A percentile compares a stretch with the other conserved stretches of the same genome.
phyloP scores from a whole-genome alignment of 148 eudicot genomes.

The Drosera capensis region DNA sequence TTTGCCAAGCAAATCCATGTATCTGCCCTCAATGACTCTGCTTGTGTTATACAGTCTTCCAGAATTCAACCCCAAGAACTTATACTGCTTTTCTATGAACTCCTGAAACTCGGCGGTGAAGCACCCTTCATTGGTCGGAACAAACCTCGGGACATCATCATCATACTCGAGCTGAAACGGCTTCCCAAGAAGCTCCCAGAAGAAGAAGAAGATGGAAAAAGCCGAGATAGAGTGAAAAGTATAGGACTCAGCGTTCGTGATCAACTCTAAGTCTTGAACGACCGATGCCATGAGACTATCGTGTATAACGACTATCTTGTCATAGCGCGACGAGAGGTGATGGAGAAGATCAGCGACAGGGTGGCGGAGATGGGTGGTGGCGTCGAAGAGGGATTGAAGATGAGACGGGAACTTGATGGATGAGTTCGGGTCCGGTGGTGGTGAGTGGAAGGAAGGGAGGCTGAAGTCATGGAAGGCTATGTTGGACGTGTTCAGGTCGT shows the following conservation, averaged over 20 bases:
- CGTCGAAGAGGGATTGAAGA: slow-evolving; percentile 27
- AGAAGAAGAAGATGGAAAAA: slow-evolving; percentile 12
- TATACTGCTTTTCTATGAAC: slow-evolving; percentile 13
- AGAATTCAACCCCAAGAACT: slow-evolving; percentile 8
- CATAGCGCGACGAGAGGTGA: slow-evolving; percentile 16
- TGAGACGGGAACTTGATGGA: slow-evolving; percentile 25
- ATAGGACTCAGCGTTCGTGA: slow-evolving; percentile 41
- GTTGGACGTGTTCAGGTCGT: not conserved
- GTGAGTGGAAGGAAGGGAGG: slow-evolving; percentile 16
- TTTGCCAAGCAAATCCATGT: slow-evolving; percentile 14
- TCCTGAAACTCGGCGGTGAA: slow-evolving; percentile 13
- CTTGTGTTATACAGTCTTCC: slow-evolving; percentile 28
- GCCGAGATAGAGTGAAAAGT: slow-evolving; percentile 27
- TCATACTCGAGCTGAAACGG: slow-evolving; percentile 10
- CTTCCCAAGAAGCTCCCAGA: slow-evolving; percentile 19
- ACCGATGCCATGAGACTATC: slow-evolving; percentile 32
- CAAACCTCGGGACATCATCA: slow-evolving; percentile 1
- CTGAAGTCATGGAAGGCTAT: slow-evolving; percentile 42
- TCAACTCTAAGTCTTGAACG: slow-evolving; percentile 23
- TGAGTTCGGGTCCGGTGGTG: slow-evolving; percentile 13
- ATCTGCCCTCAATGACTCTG: slow-evolving; percentile 21
- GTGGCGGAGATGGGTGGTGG: slow-evolving; percentile 16
- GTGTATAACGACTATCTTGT: slow-evolving; percentile 28
- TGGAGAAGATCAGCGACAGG: slow-evolving; percentile 20
- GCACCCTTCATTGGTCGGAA: slow-evolving; percentile 17